Base-by-base conservation (phyloP, 1,284 basidiomycete species). In the Agroathelia rolfsii region DNA sequence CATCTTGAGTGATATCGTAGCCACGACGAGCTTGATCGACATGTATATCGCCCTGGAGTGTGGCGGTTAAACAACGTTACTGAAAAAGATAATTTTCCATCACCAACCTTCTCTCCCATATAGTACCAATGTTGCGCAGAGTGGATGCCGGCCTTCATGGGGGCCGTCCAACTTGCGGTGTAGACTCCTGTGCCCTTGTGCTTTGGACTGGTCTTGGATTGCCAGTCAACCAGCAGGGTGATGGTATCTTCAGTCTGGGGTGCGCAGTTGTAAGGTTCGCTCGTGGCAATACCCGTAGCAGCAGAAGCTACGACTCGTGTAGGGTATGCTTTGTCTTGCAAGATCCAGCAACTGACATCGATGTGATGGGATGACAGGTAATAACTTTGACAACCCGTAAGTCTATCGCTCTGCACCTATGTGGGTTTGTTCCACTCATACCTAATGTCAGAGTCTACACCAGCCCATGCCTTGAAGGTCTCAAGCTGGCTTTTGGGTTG, bases 311-410 rank as follows among this genome's bases (percentile, higher is more conserved):
- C 80, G 30, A 95, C 90, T 25, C 82, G 76, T 25, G 78, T 79
- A 3, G 89, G 89, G 20, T 73, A 52, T 39, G 73, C 83, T 46
- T 71, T 77, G 46, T 77, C 84, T 50, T 89, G 83, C 41, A 90
- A 68, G 48, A 93, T 86, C 89, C 89, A 93, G 59, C 79, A 83
- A 60, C 84, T 86, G 47, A 90, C 87, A 44, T 85, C 82, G 47
- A 93, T 84, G 58, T 94, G 89, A 56, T 93, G 90, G 19, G 86
- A 90, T 41, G 89, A 93, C 43, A 94, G 76, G 56, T 95, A 94
- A 59, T 93, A 94, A 42, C 82, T 85, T 49, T 49, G 41, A 44
- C 41, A 30, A n/a, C n/a, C n/a, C n/a, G n/a, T n/a, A n/a, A n/a
- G n/a, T n/a, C n/a, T n/a, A n/a, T n/a, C n/a, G n/a, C n/a, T n/a